phyloP scores from a whole-genome alignment of 345 rosid genomes.

The Corymbia maculata region DNA sequence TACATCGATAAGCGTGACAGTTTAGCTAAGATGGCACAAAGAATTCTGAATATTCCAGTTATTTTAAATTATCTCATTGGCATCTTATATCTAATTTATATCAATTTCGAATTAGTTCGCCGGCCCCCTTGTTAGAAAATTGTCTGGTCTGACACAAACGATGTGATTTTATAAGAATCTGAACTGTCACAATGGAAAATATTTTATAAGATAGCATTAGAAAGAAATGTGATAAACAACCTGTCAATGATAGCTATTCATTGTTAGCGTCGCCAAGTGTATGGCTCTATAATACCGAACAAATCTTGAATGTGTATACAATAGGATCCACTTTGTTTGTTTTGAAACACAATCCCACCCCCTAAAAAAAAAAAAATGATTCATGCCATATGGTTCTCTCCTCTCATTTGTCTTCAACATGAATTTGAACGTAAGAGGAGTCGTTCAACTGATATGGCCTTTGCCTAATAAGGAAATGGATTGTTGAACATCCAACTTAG shows the following conservation, averaged over 20 bases:
- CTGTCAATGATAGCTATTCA: background rate
- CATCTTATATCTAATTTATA: background rate
- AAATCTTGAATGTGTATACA: background rate
- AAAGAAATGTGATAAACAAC: background rate
- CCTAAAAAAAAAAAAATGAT: background rate
- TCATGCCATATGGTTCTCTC: background rate
- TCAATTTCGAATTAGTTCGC: background rate
- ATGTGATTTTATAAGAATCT: background rate
- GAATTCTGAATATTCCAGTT: accelerated
- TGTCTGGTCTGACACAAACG: background rate
- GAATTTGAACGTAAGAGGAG: background rate
- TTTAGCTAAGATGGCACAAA: background rate
- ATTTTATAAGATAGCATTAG: background rate
- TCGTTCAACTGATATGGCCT: background rate
- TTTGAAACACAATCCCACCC: background rate
- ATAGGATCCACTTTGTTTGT: background rate
- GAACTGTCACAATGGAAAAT: background rate
- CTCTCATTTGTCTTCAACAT: background rate
- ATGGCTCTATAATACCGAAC: background rate
- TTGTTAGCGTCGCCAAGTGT: background rate
- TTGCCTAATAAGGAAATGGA: background rate
- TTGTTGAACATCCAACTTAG: background rate
- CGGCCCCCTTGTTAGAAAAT: background rate
- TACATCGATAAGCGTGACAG: background rate
- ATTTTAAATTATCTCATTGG: background rate